Percentiles rank a stretch among this genome's conserved stretches.
Evolutionary conservation across 225 moss, liverwort and hornwort genomes (phyloP).

Genomic region (Pseudisothecium myosuroides): DNA sequence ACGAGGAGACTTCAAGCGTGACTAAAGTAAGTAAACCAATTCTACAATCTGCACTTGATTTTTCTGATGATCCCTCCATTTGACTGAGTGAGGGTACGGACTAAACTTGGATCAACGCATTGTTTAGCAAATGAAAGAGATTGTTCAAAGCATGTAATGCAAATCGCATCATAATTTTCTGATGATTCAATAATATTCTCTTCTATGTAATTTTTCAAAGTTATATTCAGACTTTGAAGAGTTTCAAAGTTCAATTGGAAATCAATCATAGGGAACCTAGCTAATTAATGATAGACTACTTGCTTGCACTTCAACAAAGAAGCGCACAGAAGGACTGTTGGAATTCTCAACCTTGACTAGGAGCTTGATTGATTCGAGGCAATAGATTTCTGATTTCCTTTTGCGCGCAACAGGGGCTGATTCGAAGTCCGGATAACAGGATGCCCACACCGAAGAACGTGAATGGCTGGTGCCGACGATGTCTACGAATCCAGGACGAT

Average conservation of each 20-base stretch:
- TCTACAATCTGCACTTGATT: no score
- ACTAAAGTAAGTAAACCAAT: not conserved
- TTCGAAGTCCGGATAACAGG: not conserved
- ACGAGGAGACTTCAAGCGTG: not conserved
- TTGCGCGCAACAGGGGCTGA: not conserved
- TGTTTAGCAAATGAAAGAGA: not conserved
- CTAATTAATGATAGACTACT: not conserved
- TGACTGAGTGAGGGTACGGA: not conserved
- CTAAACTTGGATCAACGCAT: not conserved
- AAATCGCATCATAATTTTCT: not conserved
- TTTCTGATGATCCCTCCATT: not conserved
- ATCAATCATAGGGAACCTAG: not conserved
- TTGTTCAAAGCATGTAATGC: not conserved
- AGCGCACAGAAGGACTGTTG: not conserved
- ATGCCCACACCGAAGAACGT: not conserved
- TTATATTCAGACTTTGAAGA: not conserved
- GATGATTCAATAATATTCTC: not conserved
- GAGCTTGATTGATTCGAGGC: not conserved
- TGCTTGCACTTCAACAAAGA: not conserved
- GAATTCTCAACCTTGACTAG: not conserved
- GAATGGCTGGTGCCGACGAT: constrained; percentile 8
- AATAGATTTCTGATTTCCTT: not conserved
- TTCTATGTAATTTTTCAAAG: not conserved
- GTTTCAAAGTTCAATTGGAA: not conserved
- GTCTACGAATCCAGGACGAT: not conserved